A percentile compares a stretch with the other conserved stretches of the same genome.
Conservation (phyloP, 75 land plant species). For the Isoetes taiwanensis region DNA sequence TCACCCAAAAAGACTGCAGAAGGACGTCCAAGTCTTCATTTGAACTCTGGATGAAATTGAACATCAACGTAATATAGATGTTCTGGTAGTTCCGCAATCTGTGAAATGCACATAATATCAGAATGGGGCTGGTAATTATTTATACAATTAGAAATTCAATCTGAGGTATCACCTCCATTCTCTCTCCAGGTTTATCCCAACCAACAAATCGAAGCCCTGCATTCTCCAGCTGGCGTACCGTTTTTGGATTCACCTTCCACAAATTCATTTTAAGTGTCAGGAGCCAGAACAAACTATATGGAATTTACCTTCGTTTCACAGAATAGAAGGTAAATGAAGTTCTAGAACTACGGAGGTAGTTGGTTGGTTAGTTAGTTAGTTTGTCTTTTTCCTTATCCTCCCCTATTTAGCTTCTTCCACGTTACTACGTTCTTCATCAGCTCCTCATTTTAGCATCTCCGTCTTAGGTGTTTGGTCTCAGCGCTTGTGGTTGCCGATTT, state of each 20-base stretch:
- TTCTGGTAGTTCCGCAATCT: slow-evolving; percentile 43
- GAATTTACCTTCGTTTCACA: too few relatives aligned
- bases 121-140: neutral
- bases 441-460: too few relatives aligned
- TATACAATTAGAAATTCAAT: neutral
- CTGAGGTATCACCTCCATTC: slow-evolving; percentile 65
- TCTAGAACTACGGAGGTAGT: too few relatives aligned
- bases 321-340: too few relatives aligned
- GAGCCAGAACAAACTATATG: too few relatives aligned
- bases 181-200: slow-evolving; percentile 65
- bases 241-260: slow-evolving; percentile 72
- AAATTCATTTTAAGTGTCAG: slow-evolving; percentile 6
- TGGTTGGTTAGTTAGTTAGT: too few relatives aligned
- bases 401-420: too few relatives aligned
- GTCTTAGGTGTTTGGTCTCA: too few relatives aligned
- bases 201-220: slow-evolving; percentile 77
- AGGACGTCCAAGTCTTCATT: slow-evolving; percentile 44
- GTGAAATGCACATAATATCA: slow-evolving; percentile 2
- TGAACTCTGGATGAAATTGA: slow-evolving; percentile 64
- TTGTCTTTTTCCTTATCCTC: too few relatives aligned
- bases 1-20: slow-evolving; percentile 47
- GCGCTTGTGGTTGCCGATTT: too few relatives aligned
- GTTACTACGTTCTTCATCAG: too few relatives aligned
- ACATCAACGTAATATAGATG: slow-evolving; percentile 59
- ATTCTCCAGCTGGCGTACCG: slow-evolving; percentile 44